These are phyloP conservation scores for Lophiostoma macrostomum DNA, from an alignment of 495 filamentous ascomycete genomes.

Conservation along the genomic window DNA sequence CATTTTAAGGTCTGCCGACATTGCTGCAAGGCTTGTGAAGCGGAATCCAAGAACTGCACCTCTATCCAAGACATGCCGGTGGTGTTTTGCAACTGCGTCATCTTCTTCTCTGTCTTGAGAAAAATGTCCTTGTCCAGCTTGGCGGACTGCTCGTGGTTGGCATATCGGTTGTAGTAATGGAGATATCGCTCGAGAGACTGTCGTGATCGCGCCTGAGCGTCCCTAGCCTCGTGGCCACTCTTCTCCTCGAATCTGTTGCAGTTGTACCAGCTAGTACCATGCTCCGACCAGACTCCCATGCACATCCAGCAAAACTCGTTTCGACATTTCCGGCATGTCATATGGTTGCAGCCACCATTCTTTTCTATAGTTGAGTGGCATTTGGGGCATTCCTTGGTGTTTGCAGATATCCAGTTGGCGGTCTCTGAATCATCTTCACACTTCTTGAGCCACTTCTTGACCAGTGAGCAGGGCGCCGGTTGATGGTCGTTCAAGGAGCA, in stretches of 20 bases:
- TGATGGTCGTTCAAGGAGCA: slow-evolving; percentile 90
- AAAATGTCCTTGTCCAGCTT: slow-evolving; percentile 96
- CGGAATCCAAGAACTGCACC: slow-evolving; percentile 90
- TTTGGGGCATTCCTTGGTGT: slow-evolving; percentile 96
- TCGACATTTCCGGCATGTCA: slow-evolving; percentile 98
- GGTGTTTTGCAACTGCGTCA: slow-evolving; percentile 87
- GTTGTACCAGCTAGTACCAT: slow-evolving; percentile 99
- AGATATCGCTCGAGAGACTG: slow-evolving; percentile 90
- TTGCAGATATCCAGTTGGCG: slow-evolving; percentile 98
- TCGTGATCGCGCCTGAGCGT: slow-evolving; percentile 84
- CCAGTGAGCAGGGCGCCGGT: slow-evolving; percentile 83
- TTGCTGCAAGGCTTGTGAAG: slow-evolving; percentile 89
- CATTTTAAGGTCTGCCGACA: slow-evolving; percentile 97
- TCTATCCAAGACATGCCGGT: slow-evolving; percentile 99
- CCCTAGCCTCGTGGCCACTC: slow-evolving; percentile 82
- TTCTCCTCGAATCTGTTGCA: slow-evolving; percentile 97
- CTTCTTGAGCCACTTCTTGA: slow-evolving; percentile 97
- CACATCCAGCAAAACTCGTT: slow-evolving; percentile 99
- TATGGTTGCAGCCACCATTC: slow-evolving; percentile 98
- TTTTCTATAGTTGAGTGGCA: slow-evolving; percentile 98
- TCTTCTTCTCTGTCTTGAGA: slow-evolving; percentile 96
- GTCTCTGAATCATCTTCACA: slow-evolving; percentile 98
- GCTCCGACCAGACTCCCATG: slow-evolving; percentile 97
- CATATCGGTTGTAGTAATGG: slow-evolving; percentile 98
- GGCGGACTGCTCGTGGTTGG: slow-evolving; percentile 97